Percentiles rank a stretch among this genome's conserved stretches.
phyloP scores from a whole-genome alignment of 257 asterid species.

The Capsicum rhomboideum region DNA sequence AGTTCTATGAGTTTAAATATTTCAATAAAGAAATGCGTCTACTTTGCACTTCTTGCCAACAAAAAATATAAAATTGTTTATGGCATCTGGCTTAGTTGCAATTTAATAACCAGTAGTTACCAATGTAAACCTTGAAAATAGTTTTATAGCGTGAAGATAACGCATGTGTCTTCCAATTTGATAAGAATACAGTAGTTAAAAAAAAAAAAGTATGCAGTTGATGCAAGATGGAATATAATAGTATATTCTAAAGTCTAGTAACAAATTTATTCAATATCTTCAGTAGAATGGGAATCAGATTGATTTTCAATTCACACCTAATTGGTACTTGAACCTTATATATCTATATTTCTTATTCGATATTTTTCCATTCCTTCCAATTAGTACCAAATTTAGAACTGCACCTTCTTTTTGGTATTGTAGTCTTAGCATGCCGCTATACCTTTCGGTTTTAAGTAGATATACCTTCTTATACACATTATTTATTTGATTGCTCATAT shows the following conservation, averaged over 20 bases:
- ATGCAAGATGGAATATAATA: background rate
- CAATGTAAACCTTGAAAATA: background rate
- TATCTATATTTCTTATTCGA: background rate
- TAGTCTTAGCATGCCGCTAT: background rate
- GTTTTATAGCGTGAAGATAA: background rate
- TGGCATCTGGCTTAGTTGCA: background rate
- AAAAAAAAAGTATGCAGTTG: background rate
- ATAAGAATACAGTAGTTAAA: background rate
- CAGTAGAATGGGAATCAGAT: background rate
- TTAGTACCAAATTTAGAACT: background rate
- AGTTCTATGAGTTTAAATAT: background rate
- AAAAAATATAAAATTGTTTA: background rate
- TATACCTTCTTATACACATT: background rate
- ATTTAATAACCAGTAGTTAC: background rate
- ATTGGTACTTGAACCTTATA: background rate
- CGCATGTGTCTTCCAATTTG: background rate
- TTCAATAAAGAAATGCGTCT: background rate
- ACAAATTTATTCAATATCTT: background rate
- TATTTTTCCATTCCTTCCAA: background rate
- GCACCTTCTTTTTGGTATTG: background rate
- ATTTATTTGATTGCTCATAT: background rate
- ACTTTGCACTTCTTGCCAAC: background rate
- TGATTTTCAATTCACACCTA: background rate
- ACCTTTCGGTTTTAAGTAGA: background rate
- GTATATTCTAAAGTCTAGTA: background rate